These are phyloP conservation scores for Penicillium crustosum DNA, from an alignment of 2,329 filamentous ascomycete genomes.

Conservation along the genomic window DNA sequence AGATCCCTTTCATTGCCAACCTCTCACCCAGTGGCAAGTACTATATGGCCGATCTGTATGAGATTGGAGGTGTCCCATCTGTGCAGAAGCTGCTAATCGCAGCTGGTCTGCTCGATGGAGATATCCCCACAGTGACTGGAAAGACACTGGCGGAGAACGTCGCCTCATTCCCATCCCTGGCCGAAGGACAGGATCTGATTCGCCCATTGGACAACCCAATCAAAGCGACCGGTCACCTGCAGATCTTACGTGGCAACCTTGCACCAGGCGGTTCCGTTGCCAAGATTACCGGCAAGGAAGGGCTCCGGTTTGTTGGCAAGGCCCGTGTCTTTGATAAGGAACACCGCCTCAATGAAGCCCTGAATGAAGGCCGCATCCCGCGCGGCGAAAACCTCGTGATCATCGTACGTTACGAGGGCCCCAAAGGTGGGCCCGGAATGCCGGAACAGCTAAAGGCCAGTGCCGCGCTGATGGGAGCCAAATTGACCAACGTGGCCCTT, in stretches of 20 bases:
- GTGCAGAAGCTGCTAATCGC: conserved; percentile 84
- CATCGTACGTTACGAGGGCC: conserved; percentile 90
- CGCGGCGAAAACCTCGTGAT: conserved; percentile 81
- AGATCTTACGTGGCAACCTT: conserved; percentile 83
- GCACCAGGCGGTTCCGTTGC: conserved; percentile 87
- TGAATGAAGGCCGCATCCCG: conserved; percentile 69
- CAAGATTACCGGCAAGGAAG: conserved; percentile 96
- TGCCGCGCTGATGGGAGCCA: conserved; percentile 90
- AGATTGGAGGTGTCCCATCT: conserved; percentile 79
- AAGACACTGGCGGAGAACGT: conserved; percentile 82
- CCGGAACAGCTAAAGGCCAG: conserved; percentile 88
- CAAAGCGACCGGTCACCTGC: conserved; percentile 82
- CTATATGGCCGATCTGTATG: conserved; percentile 84
- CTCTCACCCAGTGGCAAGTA: conserved; percentile 80
- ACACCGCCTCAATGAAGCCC: conserved; percentile 70
- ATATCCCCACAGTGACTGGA: conserved; percentile 78
- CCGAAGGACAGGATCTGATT: conserved; percentile 80
- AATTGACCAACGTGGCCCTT: conserved; percentile 80
- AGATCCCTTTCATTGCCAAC: conserved; percentile 82
- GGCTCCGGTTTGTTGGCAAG: conserved; percentile 74
- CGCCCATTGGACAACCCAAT: conserved; percentile 77
- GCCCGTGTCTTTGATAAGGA: conserved; percentile 88
- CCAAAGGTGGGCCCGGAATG: conserved; percentile 92
- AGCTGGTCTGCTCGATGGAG: conserved; percentile 71
- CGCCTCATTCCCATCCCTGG: conserved; percentile 70